Evolutionary conservation across 371 early-diverging fungal species (phyloP), one percentile per base, ranked within the genome.

Genomic region (Rhizopus delemar): DNA sequence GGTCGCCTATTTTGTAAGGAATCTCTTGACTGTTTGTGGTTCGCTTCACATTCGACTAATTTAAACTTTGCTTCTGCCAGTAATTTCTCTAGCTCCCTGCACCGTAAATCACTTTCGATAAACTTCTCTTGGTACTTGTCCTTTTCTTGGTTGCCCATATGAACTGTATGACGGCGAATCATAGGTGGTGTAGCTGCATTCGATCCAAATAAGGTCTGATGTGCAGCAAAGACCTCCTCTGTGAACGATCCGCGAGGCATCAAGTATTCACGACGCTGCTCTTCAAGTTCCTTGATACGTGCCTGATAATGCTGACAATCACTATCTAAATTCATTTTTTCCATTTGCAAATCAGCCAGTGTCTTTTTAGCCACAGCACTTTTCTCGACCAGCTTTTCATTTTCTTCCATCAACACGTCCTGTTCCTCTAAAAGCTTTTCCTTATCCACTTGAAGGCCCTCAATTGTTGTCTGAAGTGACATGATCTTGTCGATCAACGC

Each of bases 1-100:
- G 69, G 65, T 41, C 73, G 55, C 41, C 57, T 60, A 38, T 34
- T 55, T 12, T 70, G 65, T n/a, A 43, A 43, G 8, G 36, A 36
- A 11, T 36, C n/a, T 43, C 43, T 43, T 15, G 43, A 6, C 43
- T 11, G 48, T 29, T 68, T 67, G 46, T 4, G 53, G 32, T 35
- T 45, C 8, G 70, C 59, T 48, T 77, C 77, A 36, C 68, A 71
- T 39, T 77, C 73, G 5, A 66, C 80, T 12, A 80, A 50, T 41
- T 71, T 74, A 35, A 65, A 57, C 41, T 80, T 80, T 41, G 80
- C 63, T 51, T 80, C 80, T 8, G 80, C 80, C 41, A 80, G 46
- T 12, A 80, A 32, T 49, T 77, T 76, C 33, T 80, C 80, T 11
- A 80, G 51, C 31, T 80, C 80, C n/a, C 80, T 65, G 56, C 80